phyloP scores from a whole-genome alignment of 495 filamentous ascomycete species.

The Hypomontagnella monticulosa region DNA sequence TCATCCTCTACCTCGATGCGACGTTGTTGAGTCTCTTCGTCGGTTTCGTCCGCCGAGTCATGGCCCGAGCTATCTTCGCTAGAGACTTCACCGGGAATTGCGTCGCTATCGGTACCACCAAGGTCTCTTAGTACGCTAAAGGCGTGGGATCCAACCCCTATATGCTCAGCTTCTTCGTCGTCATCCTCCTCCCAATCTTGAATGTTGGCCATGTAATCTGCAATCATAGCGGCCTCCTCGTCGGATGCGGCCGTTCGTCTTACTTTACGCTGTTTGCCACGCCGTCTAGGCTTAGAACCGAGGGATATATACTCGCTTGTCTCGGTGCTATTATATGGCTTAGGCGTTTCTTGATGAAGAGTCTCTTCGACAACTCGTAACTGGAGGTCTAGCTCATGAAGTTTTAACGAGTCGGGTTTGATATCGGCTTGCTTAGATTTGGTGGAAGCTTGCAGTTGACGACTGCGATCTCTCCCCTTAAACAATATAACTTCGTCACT shows the following conservation, averaged over 20 bases:
- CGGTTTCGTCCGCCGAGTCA: conserved; percentile 37
- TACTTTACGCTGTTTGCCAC: conserved; percentile 5
- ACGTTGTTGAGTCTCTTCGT: conserved; percentile 45
- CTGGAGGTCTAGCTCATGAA: conserved; percentile 23
- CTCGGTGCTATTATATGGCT: conserved; percentile 1
- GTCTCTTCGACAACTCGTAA: conserved; percentile 23
- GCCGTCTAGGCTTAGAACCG: conserved; percentile 8
- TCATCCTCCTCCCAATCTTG: conserved; percentile 50
- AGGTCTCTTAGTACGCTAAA: conserved; percentile 56
- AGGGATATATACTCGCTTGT: conserved; percentile 31
- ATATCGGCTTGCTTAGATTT: conserved; percentile 1
- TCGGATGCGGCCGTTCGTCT: conserved; percentile 24
- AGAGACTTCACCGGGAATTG: conserved; percentile 28
- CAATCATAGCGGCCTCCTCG: conserved; percentile 66
- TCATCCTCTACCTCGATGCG: conserved; percentile 60
- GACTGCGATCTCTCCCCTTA: conserved; percentile 56
- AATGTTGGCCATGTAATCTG: conserved; percentile 84
- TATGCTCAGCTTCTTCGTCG: conserved; percentile 28
- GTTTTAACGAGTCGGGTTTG: conserved; percentile 24
- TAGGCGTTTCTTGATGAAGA: conserved; percentile 2
- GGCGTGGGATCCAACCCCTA: conserved; percentile 29
- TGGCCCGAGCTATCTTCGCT: conserved; percentile 33
- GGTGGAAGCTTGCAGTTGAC: conserved; percentile 2
- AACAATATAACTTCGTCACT: conserved; percentile 76
- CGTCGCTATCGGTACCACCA: conserved; percentile 56